Conservation (phyloP, 2,329 filamentous ascomycete genomes). For the Chaetothyriales sp. region DNA sequence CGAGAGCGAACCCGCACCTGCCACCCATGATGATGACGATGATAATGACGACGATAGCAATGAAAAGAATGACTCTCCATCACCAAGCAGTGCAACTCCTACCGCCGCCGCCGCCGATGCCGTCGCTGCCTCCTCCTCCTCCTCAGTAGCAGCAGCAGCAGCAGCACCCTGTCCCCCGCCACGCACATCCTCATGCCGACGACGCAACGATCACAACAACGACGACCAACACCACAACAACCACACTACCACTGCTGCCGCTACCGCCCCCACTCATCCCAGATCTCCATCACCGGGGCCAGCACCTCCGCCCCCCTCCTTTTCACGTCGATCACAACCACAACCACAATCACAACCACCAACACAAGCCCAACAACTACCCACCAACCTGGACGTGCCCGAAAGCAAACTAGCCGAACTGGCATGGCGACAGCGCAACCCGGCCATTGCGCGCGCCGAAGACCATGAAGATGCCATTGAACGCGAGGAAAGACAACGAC, state of each 20-base stretch:
- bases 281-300: neutral
- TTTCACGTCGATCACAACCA: no score
- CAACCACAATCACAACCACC: neutral
- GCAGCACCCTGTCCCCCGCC: neutral
- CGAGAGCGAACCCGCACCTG: neutral
- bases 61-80: neutral
- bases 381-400: neutral
- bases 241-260: no score
- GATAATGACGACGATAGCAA: neutral
- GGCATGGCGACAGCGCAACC: neutral
- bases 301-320: no score
- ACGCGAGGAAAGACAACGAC: neutral
- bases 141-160: neutral
- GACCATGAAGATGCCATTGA: neutral
- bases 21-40: neutral
- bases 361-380: neutral
- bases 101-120: no score
- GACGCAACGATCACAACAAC: neutral
- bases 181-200: neutral
- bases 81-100: no score
- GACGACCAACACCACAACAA: neutral
- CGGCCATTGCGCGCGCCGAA: neutral
- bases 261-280: neutral
- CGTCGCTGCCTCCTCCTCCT: neutral
- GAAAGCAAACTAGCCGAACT: neutral